phyloP scores from a whole-genome alignment of 169 alveolate species.

The Plasmodium ovale region DNA sequence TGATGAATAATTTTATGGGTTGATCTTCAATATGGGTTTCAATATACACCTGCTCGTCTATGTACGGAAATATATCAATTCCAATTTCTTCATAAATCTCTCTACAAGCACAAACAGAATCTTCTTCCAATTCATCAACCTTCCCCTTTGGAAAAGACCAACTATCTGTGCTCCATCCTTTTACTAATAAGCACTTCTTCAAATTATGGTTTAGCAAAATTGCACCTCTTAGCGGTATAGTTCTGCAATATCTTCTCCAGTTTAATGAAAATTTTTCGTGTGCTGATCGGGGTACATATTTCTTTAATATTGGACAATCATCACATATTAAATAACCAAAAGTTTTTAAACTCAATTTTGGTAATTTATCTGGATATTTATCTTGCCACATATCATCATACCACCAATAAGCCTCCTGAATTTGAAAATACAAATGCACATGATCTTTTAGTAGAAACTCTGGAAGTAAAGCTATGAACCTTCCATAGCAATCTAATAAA shows the following conservation, averaged over 20 bases:
- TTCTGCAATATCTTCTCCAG: conserved; percentile 88
- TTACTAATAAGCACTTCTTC: conserved; percentile 87
- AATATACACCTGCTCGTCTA: conserved; percentile 84
- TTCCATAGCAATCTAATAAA: conserved; percentile 91
- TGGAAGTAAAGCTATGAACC: conserved; percentile 91
- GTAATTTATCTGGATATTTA: conserved; percentile 85
- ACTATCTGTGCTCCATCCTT: conserved; percentile 89
- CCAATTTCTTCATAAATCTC: conserved; percentile 96
- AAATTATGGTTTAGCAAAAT: conserved; percentile 87
- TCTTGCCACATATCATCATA: conserved; percentile 92
- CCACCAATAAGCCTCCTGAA: conserved; percentile 95
- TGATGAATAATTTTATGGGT: conserved; percentile 86
- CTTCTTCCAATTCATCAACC: conserved; percentile 93
- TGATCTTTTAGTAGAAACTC: conserved; percentile 90
- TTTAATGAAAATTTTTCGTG: conserved; percentile 80
- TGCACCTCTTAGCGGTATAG: conserved; percentile 93
- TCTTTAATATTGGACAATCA: conserved; percentile 88
- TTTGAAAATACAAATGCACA: conserved; percentile 90
- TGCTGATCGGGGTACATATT: conserved; percentile 82
- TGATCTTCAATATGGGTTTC: conserved; percentile 87
- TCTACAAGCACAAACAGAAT: conserved; percentile 94
- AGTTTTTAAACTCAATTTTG: conserved; percentile 82
- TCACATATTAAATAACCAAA: conserved; percentile 88
- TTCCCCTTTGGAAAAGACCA: conserved; percentile 97
- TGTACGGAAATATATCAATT: conserved; percentile 85